These are phyloP conservation scores for Saccharum hybrid DNA, from an alignment of 202 grass and related monocot species.

Conservation along the genomic window DNA sequence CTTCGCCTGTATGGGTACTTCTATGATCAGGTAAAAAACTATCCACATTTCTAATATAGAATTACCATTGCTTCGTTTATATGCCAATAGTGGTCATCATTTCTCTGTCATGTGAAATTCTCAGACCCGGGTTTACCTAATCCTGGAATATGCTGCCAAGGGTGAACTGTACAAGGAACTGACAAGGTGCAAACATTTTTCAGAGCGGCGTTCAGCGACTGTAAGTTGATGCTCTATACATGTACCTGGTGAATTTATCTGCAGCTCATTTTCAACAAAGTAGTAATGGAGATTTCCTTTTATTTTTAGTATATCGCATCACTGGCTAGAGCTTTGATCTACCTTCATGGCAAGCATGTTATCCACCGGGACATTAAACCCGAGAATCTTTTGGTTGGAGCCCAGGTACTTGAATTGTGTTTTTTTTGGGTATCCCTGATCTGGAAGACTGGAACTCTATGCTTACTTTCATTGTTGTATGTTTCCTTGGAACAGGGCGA, in stretches of 20 bases:
- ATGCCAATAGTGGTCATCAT: conserved; percentile 18
- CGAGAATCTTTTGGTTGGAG: conserved; percentile 83
- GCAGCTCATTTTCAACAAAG: conserved; percentile 5
- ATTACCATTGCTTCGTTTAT: conserved; percentile 12
- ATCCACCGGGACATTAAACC: conserved; percentile 97
- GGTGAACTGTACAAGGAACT: conserved; percentile 96
- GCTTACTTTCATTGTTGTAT: not conserved
- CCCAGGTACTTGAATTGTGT: conserved; percentile 55
- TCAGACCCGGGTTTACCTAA: conserved; percentile 86
- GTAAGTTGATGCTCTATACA: conserved; percentile 51
- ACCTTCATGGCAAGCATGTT: conserved; percentile 94
- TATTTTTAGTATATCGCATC: conserved; percentile 85
- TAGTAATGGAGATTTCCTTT: conserved; percentile 19
- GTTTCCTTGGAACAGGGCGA: too few species aligned
- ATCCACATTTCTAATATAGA: conserved; percentile 3
- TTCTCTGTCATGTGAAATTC: conserved; percentile 29
- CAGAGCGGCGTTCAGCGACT: conserved; percentile 77
- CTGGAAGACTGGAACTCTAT: not conserved
- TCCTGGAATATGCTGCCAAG: conserved; percentile 92
- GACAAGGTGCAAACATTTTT: conserved; percentile 86
- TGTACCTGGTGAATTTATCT: conserved; percentile 14
- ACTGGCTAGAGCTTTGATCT: conserved; percentile 75
- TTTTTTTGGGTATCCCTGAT: conserved; percentile 22
- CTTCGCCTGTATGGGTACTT: conserved; percentile 95
- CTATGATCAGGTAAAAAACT: conserved; percentile 78